Evolutionary conservation across 2,329 filamentous ascomycete species (phyloP).

Genomic region (Fusarium metavorans): DNA sequence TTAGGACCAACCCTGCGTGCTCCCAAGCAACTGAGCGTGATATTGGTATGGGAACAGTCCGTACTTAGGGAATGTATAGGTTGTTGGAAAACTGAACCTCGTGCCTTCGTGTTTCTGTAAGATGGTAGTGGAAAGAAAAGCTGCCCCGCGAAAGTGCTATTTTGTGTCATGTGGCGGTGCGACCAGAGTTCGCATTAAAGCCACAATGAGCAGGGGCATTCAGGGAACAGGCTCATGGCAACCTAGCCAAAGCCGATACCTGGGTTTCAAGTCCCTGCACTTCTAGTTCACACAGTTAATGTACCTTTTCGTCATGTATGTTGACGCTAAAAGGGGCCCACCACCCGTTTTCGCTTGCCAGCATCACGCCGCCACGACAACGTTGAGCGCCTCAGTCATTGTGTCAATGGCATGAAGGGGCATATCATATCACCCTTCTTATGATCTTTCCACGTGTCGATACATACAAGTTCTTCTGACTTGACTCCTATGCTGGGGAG

Average conservation of each 20-base stretch:
- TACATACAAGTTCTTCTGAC: conserved; percentile 1
- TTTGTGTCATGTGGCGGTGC: conserved; percentile 30
- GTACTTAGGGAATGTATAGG: background rate
- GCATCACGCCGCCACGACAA: conserved; percentile 36
- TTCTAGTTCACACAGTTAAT: background rate
- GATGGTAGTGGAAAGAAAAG: background rate
- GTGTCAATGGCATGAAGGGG: conserved; percentile 21
- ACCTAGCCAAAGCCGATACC: background rate
- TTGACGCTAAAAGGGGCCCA: conserved; percentile 32
- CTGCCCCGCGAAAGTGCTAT: conserved; percentile 18
- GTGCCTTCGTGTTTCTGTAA: background rate
- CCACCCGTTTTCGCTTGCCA: conserved; percentile 34
- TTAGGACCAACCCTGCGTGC: background rate
- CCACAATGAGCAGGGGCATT: conserved; percentile 20
- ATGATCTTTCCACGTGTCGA: conserved; percentile 21
- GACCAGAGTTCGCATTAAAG: conserved; percentile 5
- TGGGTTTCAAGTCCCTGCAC: background rate
- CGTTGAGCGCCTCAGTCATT: conserved; percentile 27
- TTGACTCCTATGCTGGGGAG: background rate
- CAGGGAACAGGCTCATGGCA: background rate
- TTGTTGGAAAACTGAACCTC: background rate
- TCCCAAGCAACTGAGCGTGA: background rate
- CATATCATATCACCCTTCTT: conserved; percentile 10
- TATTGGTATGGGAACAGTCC: background rate
- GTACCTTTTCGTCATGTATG: conserved; percentile 14